Evolutionary conservation across 164 flowering plant species (phyloP), one percentile per base, ranked within the genome.

Genomic region (Akebia trifoliata): DNA sequence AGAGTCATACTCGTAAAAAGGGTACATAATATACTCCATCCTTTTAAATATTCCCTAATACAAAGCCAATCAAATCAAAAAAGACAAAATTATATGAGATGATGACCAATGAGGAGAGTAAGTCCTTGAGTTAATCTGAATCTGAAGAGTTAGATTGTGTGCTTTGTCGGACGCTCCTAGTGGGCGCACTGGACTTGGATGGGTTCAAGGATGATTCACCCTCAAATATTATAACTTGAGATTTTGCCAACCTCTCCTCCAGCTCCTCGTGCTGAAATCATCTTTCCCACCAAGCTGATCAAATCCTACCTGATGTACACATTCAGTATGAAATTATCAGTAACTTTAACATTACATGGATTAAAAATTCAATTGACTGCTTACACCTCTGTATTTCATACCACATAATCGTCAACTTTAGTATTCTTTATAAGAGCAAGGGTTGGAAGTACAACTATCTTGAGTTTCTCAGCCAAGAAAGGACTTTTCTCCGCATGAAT

Each of bases 401-500:
- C 98, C 97, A 93, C 95, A 62, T 93, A 93, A 71, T 93, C 90
- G 18, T 93, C 98, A 56, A 89, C 98, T 85, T 93, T 87, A 54
- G 98, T 75, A 60, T 90, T 80, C 76, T 90, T 93, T 54, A 93
- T 74, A 24, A 93, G 90, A 57, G 98, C 95, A 70, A 92, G 82
- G 8, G 97, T 92, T 15, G 97, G 98, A 53, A 93, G 90, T 28
- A 93, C 92, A 37, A 78, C 75, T 45, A 89, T 89, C 79, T 81
- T 90, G 42, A 93, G 91, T 75, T 73, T 89, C 74, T 89, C 98
- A 10, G 91, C 78, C 75, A 93, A 62, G 63, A 89, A 89, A 34
- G 90, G 98, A 64, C 95, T 87, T 75, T 92, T 92, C 81, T 92
- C 97, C 1, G 97, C 97, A 45, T 93, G 69, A 45, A 89, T 76